phyloP scores from a whole-genome alignment of 176 grass and related monocot genomes.

The Panicum miliaceum region DNA sequence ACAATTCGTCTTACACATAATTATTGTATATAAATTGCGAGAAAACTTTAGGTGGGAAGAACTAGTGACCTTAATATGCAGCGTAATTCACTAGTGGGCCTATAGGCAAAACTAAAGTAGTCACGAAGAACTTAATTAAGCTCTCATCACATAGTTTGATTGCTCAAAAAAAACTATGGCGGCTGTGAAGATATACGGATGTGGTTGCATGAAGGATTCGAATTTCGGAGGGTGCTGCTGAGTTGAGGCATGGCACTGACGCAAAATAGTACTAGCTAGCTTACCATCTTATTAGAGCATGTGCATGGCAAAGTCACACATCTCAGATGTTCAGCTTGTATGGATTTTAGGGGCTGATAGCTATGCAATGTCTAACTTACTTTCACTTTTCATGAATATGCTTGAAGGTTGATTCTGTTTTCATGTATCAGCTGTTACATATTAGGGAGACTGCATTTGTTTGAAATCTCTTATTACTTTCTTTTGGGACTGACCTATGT shows the following conservation, averaged over 20 bases:
- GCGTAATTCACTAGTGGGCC: neutral
- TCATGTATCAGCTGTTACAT: constrained; percentile 12
- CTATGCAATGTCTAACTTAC: neutral
- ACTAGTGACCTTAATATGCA: neutral
- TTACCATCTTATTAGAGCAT: neutral
- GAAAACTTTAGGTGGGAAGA: neutral
- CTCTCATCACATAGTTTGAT: neutral
- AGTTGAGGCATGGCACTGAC: constrained; percentile 2
- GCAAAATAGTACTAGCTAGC: neutral
- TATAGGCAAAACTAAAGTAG: neutral
- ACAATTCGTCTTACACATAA: neutral
- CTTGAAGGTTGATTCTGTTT: neutral
- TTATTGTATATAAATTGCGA: constrained; percentile 3
- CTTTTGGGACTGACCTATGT: constrained; percentile 34
- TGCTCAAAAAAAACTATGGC: neutral
- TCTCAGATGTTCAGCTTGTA: neutral
- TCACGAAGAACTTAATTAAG: neutral
- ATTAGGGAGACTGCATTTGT: neutral
- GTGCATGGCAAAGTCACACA: constrained; percentile 6
- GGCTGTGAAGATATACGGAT: neutral
- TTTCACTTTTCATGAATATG: constrained; percentile 4
- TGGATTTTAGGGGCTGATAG: neutral
- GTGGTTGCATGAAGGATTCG: neutral
- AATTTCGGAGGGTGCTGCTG: neutral
- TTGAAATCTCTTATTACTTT: neutral